phyloP scores from a whole-genome alignment of 73 alveolate genomes.

The Paramecium tetraurelia region DNA sequence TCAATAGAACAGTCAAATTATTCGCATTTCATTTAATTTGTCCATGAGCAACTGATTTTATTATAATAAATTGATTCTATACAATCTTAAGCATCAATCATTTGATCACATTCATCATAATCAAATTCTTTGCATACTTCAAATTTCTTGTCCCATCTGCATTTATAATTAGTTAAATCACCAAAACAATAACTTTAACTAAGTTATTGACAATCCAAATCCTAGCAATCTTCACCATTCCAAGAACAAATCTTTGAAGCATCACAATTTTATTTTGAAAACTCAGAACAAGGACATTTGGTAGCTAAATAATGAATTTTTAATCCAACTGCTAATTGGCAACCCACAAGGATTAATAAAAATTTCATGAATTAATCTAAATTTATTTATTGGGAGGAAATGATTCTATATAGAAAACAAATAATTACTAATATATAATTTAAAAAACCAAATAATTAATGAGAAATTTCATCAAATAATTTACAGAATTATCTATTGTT shows the following conservation, averaged over 20 bases:
- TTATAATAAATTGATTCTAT: background rate
- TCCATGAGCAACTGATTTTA: background rate
- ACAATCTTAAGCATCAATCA: background rate
- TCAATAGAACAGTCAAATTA: background rate
- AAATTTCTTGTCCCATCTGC: background rate
- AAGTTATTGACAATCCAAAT: no score
- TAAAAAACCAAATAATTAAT: background rate
- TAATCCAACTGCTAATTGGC: no score
- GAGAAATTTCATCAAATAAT: background rate
- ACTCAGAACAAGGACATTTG: no score
- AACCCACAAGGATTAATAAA: no score
- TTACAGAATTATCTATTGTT: background rate
- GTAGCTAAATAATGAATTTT: no score
- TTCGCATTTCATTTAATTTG: background rate
- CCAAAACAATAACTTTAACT: background rate
- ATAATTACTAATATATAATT: no score
- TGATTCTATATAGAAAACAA: no score
- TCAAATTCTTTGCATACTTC: background rate
- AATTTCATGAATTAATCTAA: no score
- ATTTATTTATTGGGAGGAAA: no score
- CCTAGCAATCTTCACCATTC: no score
- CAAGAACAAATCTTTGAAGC: no score
- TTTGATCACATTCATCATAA: background rate
- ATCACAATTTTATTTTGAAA: no score
- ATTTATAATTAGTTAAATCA: background rate